These are phyloP conservation scores for Apophysomyces ossiformis DNA, from an alignment of 371 early-diverging fungal species.

Conservation along the genomic window DNA sequence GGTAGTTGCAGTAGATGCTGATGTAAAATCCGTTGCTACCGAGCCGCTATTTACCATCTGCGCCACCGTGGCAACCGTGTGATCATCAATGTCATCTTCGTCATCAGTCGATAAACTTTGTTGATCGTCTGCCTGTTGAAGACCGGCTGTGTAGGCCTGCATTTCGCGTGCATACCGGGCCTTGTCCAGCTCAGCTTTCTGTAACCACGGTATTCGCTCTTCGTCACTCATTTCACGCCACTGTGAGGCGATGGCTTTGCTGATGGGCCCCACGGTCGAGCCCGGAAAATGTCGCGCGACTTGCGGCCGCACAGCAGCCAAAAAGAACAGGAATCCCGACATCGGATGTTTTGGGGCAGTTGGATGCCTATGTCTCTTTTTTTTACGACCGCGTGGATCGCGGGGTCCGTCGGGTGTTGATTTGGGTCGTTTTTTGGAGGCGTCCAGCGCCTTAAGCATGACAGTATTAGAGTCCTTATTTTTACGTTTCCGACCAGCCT, in stretches of 20 bases:
- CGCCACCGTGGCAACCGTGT: constrained; percentile 19
- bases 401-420: constrained; percentile 35
- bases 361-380: constrained; percentile 70
- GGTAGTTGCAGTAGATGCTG: not conserved
- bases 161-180: constrained; percentile 78
- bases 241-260: constrained; percentile 64
- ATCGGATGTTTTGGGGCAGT: constrained; percentile 82
- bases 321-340: constrained; percentile 76
- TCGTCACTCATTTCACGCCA: constrained; percentile 71
- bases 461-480: not conserved
- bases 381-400: constrained; percentile 63
- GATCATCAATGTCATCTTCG: constrained; percentile 22
- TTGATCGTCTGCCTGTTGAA: constrained; percentile 18
- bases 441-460: not conserved
- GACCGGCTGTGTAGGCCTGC: constrained; percentile 55
- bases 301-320: constrained; percentile 63
- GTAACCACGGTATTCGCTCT: constrained; percentile 66
- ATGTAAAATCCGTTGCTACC: not conserved
- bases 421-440: not conserved
- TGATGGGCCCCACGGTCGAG: constrained; percentile 74
- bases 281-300: constrained; percentile 66
- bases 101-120: constrained; percentile 12
- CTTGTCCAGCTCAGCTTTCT: constrained; percentile 74
- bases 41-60: constrained; percentile 25
- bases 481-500: constrained; percentile 17